Percentiles rank a stretch among this genome's conserved stretches.
phyloP scores from a whole-genome alignment of 208 protist genomes.

The Wallacemonas sp. region DNA sequence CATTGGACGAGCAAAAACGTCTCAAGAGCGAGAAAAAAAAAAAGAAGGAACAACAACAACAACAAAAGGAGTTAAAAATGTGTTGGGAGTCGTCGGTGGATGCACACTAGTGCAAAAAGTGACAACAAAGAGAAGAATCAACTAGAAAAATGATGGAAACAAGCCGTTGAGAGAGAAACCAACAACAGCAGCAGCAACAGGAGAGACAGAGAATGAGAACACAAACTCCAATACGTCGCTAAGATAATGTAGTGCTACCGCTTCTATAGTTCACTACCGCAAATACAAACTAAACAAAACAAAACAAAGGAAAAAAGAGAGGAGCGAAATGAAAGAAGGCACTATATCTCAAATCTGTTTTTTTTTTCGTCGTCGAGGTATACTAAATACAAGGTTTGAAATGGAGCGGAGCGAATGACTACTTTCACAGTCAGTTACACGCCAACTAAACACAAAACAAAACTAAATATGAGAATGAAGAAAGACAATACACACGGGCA shows the following conservation, averaged over 20 bases:
- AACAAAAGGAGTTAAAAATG: too few species aligned
- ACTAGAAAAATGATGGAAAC: too few species aligned
- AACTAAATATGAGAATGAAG: background rate
- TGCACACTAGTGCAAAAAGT: background rate
- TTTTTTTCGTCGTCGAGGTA: background rate
- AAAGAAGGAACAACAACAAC: too few species aligned
- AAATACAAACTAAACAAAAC: background rate
- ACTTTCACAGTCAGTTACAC: background rate
- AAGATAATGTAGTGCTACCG: too few species aligned
- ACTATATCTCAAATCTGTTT: background rate
- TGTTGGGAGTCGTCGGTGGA: too few species aligned
- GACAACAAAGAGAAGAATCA: background rate
- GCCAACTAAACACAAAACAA: background rate
- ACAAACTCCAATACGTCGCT: too few species aligned
- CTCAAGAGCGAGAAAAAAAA: background rate
- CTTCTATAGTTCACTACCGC: too few species aligned
- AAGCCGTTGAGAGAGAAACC: too few species aligned
- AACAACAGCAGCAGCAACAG: conserved; percentile 1
- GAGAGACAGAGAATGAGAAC: too few species aligned
- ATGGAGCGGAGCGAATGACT: background rate
- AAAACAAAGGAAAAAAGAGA: background rate
- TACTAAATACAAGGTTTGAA: background rate
- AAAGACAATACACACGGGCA: background rate
- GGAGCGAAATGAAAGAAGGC: background rate
- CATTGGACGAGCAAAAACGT: background rate